Evolutionary conservation across 139 green algal species (phyloP).

Genomic region (Auxenochlorella pyrenoidosa): DNA sequence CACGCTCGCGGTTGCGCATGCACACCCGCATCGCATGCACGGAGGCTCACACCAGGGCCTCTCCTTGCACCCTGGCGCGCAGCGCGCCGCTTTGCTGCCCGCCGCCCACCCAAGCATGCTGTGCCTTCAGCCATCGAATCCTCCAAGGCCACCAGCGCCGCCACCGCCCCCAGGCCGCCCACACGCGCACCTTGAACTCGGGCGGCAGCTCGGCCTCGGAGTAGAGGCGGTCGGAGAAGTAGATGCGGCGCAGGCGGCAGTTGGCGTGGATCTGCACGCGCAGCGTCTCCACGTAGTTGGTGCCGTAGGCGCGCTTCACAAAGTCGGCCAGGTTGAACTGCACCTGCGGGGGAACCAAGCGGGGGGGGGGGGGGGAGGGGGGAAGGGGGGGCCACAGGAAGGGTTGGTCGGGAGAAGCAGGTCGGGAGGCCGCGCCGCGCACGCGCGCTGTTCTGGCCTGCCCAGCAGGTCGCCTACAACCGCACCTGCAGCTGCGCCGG

Average conservation of each 20-base stretch:
- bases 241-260: conserved; percentile 94
- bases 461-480: not conserved
- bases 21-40: no score
- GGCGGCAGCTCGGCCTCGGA: conserved; percentile 96
- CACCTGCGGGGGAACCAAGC: not conserved
- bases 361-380: not conserved
- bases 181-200: conserved; percentile 76
- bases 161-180: no score
- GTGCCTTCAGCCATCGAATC: no score
- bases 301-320: conserved; percentile 91
- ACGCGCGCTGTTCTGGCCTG: not conserved
- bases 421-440: no score
- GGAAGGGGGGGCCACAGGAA: not conserved
- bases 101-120: no score
- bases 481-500: not conserved
- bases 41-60: no score
- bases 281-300: conserved; percentile 96
- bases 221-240: conserved; percentile 97
- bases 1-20: no score
- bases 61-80: no score
- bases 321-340: conserved; percentile 98
- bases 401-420: no score
- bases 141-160: no score
- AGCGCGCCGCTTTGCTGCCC: no score
- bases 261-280: conserved; percentile 95